These are phyloP conservation scores for Crithidia thermophila DNA, from an alignment of 208 protist genomes.

Conservation along the genomic window DNA sequence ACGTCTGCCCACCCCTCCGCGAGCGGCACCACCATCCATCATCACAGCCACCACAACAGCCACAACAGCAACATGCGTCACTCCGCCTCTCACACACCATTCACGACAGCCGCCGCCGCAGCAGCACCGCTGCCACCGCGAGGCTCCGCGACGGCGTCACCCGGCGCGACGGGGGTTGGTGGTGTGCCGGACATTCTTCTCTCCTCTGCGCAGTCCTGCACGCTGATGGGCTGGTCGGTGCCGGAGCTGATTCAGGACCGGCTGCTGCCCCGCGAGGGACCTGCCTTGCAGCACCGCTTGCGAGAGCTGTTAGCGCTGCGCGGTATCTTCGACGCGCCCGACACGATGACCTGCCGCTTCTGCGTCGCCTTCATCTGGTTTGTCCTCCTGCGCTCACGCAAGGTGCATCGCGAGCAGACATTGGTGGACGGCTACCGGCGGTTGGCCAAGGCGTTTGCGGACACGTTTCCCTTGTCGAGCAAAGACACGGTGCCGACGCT, in stretches of 20 bases:
- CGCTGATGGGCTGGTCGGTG: slow-evolving; percentile 18
- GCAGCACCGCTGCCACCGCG: not conserved
- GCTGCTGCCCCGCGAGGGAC: slow-evolving; percentile 23
- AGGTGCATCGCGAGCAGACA: slow-evolving; percentile 29
- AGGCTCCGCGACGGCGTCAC: too few relatives aligned
- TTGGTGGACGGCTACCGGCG: slow-evolving; percentile 23
- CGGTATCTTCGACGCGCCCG: slow-evolving; percentile 16
- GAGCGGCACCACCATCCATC: too few relatives aligned
- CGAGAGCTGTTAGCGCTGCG: slow-evolving; percentile 19
- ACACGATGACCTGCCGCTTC: slow-evolving; percentile 26
- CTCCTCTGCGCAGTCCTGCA: slow-evolving; percentile 14
- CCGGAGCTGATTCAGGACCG: slow-evolving; percentile 29
- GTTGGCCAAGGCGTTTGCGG: slow-evolving; percentile 7
- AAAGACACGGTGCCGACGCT: slow-evolving; percentile 26
- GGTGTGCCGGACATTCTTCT: slow-evolving; percentile 21
- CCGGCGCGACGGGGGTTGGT: too few relatives aligned
- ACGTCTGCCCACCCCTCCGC: not conserved
- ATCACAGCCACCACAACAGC: too few relatives aligned
- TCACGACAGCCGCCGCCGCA: not conserved
- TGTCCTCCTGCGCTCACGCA: slow-evolving; percentile 29
- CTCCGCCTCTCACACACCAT: too few relatives aligned
- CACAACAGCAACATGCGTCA: not conserved
- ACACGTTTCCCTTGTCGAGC: slow-evolving; percentile 17
- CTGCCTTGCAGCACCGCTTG: slow-evolving; percentile 16
- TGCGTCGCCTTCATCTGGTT: slow-evolving; percentile 22